phyloP scores from a whole-genome alignment of 2,329 filamentous ascomycete genomes.

The Ophiostoma sp. region DNA sequence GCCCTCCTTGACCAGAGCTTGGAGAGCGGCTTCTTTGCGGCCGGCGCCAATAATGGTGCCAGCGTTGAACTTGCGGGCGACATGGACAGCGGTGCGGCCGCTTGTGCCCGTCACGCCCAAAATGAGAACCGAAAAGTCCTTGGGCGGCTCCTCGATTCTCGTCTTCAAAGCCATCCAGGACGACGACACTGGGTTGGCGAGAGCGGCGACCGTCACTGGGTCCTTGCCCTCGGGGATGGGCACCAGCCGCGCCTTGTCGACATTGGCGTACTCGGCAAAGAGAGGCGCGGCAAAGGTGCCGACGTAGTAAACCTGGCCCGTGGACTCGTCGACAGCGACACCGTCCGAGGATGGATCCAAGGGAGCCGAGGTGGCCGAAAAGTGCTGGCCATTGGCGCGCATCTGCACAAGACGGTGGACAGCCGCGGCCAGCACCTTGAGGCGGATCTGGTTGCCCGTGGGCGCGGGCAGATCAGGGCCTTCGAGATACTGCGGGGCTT shows the following conservation, averaged over 20 bases:
- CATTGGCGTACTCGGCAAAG: constrained; percentile 51
- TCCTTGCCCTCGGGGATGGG: constrained; percentile 49
- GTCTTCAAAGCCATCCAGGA: constrained; percentile 58
- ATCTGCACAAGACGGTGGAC: constrained; percentile 55
- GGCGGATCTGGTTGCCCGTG: constrained; percentile 39
- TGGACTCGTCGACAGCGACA: constrained; percentile 47
- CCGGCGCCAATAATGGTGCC: constrained; percentile 53
- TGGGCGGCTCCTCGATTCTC: constrained; percentile 43
- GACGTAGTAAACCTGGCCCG: constrained; percentile 54
- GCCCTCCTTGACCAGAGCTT: constrained; percentile 27
- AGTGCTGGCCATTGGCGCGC: constrained; percentile 57
- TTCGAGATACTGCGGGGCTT: constrained; percentile 25
- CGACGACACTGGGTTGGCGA: constrained; percentile 56
- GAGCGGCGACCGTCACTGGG: constrained; percentile 51
- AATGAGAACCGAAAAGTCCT: constrained; percentile 62
- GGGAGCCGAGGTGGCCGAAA: constrained; percentile 50
- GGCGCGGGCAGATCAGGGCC: constrained; percentile 26
- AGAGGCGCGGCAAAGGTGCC: constrained; percentile 39
- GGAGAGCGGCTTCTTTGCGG: constrained; percentile 47
- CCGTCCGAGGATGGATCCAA: constrained; percentile 56
- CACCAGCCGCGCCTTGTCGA: constrained; percentile 42
- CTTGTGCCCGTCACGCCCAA: constrained; percentile 89
- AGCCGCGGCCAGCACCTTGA: constrained; percentile 54
- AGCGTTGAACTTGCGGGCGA: constrained; percentile 52
- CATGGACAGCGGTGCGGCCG: constrained; percentile 51